Base-by-base conservation (phyloP, 2,329 filamentous ascomycete genomes). In the Venturia carpophila region DNA sequence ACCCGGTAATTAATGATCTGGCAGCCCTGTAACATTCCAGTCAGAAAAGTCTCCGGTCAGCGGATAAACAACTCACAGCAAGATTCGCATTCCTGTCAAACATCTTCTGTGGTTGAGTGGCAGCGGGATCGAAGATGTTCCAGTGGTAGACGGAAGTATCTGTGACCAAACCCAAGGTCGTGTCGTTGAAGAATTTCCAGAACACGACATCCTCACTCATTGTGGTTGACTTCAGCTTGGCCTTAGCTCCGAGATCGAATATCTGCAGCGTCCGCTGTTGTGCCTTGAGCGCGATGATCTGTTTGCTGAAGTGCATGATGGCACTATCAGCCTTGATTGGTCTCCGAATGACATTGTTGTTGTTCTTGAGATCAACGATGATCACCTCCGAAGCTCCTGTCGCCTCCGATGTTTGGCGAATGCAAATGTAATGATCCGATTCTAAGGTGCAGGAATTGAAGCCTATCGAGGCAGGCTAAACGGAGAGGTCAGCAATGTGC, bases 1-100 rank as follows among this genome's bases (percentile, higher is more conserved):
- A 95, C 90, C 71, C 93, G 91, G 80, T 99, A 99, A 81, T 97
- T 99, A 85, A 99, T 99, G 78, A 99, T 99, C 85, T 99, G 94
- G 79, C 91, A 95, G 69, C 89, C 89, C 91, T 95, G 72, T 47
- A 68, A 4, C 56, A 17, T 13, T 45, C 27, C 63, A 64, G 52
- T 56, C 58, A 60, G 67, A 9, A 1, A 21, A 4, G 24, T 42
- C 42, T 45, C 55, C 17, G 66, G 61, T 47, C 39, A 55, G 19
- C 24, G 41, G 21, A 70, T 27, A 66, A 30, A 60, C 37, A n/a
- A 81, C 89, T 70, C 83, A 94, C 91, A 71, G 84, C 85, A 65
- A 99, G 85, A 75, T 96, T 97, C 70, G 88, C 84, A 74, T 97
- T 94, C 73, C 94, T 89, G 76, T 97, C 93, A 75, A 97, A 99